Evolutionary conservation across 306 rosid species (phyloP), one percentile per base, ranked within the genome.

Genomic region (Spatholobus suberectus): DNA sequence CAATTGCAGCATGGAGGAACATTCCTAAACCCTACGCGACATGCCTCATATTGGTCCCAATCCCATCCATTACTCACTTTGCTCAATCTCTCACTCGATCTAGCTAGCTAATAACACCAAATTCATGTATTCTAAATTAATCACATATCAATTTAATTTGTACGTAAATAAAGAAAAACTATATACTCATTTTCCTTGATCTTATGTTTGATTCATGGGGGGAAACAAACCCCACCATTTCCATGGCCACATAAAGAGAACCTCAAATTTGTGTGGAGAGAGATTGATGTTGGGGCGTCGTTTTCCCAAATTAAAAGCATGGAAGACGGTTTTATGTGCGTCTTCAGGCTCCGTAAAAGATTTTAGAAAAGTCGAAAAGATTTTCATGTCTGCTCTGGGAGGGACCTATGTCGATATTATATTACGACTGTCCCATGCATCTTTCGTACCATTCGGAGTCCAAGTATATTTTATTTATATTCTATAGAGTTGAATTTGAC

Each of bases 371-470:
- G 71, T 78, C 9, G 55, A 27, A 70, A 65, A 83, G 87, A 86
- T 86, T 85, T 86, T 73, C 54, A 52, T 86, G 89, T 83, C 87
- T 86, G 77, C 85, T 79, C 47, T n/a, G 58, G 44, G 24, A 79
- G 87, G 67, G 79, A 83, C 87, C 89, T 83, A 17, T 71, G 74
- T 59, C 40, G 57, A 86, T 74, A 79, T 79, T 73, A 82, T 78
- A 74, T 38, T 29, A 59, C 57, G 20, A 23, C 65, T 43, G 62
- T 73, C 61, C 47, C 37, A 71, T 59, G 70, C 80, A 76, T 20
- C 65, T 70, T 81, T 62, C 44, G 68, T 76, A 62, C 47, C 21
- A 18, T 76, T 76, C 52, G 4, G 68, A 76, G 46, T 69, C 73
- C 79, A 29, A 58, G 7, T 43, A 27, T 47, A 63, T 38, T n/a